Conservation (phyloP, 2,329 filamentous ascomycete species). For the Diaporthe ampelina region DNA sequence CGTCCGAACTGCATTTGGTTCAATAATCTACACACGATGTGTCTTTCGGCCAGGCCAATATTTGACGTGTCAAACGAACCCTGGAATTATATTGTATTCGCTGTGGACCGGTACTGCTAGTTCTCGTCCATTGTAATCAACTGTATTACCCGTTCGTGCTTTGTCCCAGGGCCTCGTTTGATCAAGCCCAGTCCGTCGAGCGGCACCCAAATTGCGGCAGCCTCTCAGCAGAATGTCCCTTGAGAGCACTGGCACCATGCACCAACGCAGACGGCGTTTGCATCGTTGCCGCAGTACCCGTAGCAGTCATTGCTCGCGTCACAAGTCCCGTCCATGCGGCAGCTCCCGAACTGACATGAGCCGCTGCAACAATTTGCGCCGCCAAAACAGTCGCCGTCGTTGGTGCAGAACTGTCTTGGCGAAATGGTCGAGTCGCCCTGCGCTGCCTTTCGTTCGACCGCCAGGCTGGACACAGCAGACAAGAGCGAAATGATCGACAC, state of each 20-base stretch:
- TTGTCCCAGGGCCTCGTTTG: not conserved
- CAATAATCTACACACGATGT: not conserved
- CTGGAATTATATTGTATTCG: not conserved
- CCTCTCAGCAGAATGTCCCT: not conserved
- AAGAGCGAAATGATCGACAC: not conserved
- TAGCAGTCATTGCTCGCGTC: conserved; percentile 18
- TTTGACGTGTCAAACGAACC: not conserved
- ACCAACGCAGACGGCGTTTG: not conserved
- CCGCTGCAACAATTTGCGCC: conserved; percentile 11
- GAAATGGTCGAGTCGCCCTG: not conserved
- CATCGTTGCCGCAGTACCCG: conserved; percentile 2
- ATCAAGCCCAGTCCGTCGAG: not conserved
- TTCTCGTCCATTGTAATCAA: not conserved
- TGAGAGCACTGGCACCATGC: not conserved
- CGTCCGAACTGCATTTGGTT: too few species aligned
- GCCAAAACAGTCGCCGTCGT: not conserved
- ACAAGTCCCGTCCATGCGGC: conserved; percentile 12
- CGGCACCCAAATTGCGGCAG: not conserved
- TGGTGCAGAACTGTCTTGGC: not conserved
- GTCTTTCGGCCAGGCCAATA: not conserved
- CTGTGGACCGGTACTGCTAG: not conserved
- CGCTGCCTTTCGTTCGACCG: not conserved
- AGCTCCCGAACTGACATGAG: not conserved
- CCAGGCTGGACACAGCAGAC: not conserved
- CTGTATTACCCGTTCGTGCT: not conserved